Conservation (phyloP, 768 basidiomycete genomes). For the Pleurotus djamor region DNA sequence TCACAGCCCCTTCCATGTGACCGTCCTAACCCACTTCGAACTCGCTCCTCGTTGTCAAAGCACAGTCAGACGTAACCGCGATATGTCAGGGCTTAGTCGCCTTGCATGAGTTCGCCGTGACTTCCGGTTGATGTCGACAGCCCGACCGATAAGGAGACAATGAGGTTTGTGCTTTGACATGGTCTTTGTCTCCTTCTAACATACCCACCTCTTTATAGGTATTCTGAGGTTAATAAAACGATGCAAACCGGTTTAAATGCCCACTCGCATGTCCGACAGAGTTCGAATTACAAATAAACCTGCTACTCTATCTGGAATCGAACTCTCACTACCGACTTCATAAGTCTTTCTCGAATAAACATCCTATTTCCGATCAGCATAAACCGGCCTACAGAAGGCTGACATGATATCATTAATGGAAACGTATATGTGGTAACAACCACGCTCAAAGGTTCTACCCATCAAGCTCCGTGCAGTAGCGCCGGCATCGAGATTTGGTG, state of each 20-base stretch:
- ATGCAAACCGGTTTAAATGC: slow-evolving; percentile 1
- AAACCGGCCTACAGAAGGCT: not conserved
- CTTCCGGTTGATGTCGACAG: not conserved
- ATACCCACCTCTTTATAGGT: not conserved
- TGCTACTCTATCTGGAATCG: not conserved
- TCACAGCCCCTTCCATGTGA: not conserved
- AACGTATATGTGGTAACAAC: not conserved
- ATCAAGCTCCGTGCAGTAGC: slow-evolving; percentile 8
- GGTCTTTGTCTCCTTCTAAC: not conserved
- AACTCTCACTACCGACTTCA: not conserved
- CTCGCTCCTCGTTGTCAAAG: not conserved
- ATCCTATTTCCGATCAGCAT: not conserved
- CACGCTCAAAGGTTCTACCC: not conserved
- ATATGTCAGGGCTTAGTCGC: not conserved
- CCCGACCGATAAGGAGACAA: not conserved
- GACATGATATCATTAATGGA: slow-evolving; percentile 5
- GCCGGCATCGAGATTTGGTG: slow-evolving; percentile 3
- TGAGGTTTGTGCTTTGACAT: not conserved
- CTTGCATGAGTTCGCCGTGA: not conserved
- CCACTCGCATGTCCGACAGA: slow-evolving; percentile 1
- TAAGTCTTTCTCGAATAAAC: not conserved
- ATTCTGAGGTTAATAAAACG: not conserved
- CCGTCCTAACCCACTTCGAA: not conserved
- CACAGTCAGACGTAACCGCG: not conserved
- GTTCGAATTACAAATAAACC: not conserved